Evolutionary conservation across 768 basidiomycete genomes (phyloP).

Genomic region (Krasilnikovozyma curviuscula): DNA sequence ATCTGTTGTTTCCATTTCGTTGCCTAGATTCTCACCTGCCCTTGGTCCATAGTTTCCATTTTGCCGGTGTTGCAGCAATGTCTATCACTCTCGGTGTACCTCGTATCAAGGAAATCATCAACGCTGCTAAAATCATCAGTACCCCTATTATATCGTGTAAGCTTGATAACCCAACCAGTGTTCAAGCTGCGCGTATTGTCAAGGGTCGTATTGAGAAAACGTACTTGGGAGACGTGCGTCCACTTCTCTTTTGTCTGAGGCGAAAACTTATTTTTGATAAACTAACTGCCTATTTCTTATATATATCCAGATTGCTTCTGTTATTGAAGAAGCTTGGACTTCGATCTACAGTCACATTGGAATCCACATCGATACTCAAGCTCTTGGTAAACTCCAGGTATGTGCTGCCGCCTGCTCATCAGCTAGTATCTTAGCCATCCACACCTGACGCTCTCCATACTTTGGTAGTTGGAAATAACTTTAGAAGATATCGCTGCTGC

Average conservation of each 20-base stretch:
- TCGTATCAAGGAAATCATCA: constrained; percentile 99
- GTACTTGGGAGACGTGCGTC: constrained; percentile 64
- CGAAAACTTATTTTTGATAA: too few relatives aligned
- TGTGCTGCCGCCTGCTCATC: constrained; percentile 5
- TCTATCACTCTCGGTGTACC: constrained; percentile 99
- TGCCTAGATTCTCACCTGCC: neutral
- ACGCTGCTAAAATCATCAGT: constrained; percentile 89
- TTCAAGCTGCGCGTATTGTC: constrained; percentile 91
- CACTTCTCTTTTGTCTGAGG: neutral
- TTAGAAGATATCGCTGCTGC: constrained; percentile 86
- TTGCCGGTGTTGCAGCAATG: constrained; percentile 99
- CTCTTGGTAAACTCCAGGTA: constrained; percentile 75
- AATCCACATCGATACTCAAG: constrained; percentile 71
- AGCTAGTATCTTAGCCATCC: neutral
- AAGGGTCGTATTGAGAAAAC: constrained; percentile 94
- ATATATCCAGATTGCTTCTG: constrained; percentile 56
- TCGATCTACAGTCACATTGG: constrained; percentile 81
- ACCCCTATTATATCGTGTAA: constrained; percentile 98
- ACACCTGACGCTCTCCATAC: neutral
- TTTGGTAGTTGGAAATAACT: constrained; percentile 61
- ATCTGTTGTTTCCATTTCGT: neutral
- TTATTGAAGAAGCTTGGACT: constrained; percentile 91
- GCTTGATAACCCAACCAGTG: constrained; percentile 55
- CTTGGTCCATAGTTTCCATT: constrained; percentile 50
- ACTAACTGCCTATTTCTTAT: neutral